A percentile compares a stretch with the other conserved stretches of the same genome.
Conservation (phyloP, 108 stramenopile species). For the Skeletonema menzelii region DNA sequence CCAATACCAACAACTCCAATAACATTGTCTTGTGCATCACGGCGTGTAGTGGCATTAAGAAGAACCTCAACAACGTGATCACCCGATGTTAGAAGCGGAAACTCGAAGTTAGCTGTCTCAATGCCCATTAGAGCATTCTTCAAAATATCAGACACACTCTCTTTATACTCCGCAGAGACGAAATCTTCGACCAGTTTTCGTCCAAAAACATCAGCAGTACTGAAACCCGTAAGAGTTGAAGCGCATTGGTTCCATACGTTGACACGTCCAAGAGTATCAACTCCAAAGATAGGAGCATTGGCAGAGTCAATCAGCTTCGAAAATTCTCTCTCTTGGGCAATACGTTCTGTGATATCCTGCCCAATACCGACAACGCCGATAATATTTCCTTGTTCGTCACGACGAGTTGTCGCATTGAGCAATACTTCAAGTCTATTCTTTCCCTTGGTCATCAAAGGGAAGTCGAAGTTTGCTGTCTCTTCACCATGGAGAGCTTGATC, state of each 20-base stretch:
- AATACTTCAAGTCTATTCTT: conserved; percentile 39
- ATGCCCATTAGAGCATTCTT: conserved; percentile 41
- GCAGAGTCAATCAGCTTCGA: conserved; percentile 76
- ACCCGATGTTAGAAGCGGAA: conserved; percentile 34
- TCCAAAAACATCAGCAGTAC: conserved; percentile 30
- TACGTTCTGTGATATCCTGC: conserved; percentile 78
- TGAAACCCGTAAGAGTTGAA: conserved; percentile 38
- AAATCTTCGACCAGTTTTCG: conserved; percentile 43
- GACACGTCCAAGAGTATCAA: conserved; percentile 70
- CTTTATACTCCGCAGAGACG: conserved; percentile 35
- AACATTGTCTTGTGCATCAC: conserved; percentile 59
- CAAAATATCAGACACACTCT: conserved; percentile 33
- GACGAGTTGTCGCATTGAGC: conserved; percentile 68
- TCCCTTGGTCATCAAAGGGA: conserved; percentile 42
- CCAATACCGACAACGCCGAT: conserved; percentile 63
- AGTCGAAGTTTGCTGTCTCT: conserved; percentile 51
- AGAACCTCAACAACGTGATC: conserved; percentile 53
- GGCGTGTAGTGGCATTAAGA: conserved; percentile 73
- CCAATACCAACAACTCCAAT: conserved; percentile 54
- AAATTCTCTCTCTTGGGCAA: conserved; percentile 57
- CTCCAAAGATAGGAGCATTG: conserved; percentile 85
- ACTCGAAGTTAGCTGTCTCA: conserved; percentile 46
- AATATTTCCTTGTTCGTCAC: conserved; percentile 60
- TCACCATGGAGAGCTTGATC: conserved; percentile 46
- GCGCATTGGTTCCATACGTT: conserved; percentile 65